Evolutionary conservation across 1,284 basidiomycete species (phyloP).

Genomic region (Rhodofomes roseus): DNA sequence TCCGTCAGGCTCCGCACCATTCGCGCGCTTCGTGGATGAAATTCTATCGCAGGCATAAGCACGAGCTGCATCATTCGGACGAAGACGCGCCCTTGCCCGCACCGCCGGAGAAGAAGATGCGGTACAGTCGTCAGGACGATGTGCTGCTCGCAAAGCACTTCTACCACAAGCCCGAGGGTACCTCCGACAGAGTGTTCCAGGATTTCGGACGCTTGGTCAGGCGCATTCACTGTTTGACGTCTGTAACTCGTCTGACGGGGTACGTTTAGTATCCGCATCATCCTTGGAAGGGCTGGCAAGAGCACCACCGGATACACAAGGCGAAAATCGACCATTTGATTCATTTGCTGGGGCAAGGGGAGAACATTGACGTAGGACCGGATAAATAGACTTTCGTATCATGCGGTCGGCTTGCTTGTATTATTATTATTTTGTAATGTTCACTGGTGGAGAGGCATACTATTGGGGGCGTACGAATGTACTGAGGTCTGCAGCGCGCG

Average conservation of each 20-base stretch:
- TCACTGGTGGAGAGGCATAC: not conserved
- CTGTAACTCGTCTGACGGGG: not conserved
- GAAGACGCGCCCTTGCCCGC: slow-evolving; percentile 65
- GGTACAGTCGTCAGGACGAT: slow-evolving; percentile 74
- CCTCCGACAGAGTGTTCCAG: slow-evolving; percentile 78
- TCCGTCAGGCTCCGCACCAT: slow-evolving; percentile 70
- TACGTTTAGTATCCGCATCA: slow-evolving; percentile 68
- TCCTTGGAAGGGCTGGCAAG: slow-evolving; percentile 89
- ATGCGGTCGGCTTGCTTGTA: not conserved
- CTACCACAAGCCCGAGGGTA: slow-evolving; percentile 64
- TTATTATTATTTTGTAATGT: not conserved
- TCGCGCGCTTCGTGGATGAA: slow-evolving; percentile 89
- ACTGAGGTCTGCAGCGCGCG: no score
- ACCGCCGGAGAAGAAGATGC: slow-evolving; percentile 79
- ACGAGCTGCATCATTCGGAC: slow-evolving; percentile 64
- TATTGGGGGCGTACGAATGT: not conserved
- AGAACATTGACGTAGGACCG: slow-evolving; percentile 41
- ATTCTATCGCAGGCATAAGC: slow-evolving; percentile 79
- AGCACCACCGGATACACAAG: slow-evolving; percentile 82
- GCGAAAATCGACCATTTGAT: slow-evolving; percentile 78
- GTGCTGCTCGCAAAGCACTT: slow-evolving; percentile 73
- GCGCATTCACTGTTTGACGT: not conserved
- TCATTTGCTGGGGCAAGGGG: slow-evolving; percentile 51
- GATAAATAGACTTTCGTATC: slow-evolving; percentile 11
- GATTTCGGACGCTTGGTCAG: slow-evolving; percentile 63